Base-by-base conservation (phyloP, 768 basidiomycete genomes). In the Hirschioporus abietinus region DNA sequence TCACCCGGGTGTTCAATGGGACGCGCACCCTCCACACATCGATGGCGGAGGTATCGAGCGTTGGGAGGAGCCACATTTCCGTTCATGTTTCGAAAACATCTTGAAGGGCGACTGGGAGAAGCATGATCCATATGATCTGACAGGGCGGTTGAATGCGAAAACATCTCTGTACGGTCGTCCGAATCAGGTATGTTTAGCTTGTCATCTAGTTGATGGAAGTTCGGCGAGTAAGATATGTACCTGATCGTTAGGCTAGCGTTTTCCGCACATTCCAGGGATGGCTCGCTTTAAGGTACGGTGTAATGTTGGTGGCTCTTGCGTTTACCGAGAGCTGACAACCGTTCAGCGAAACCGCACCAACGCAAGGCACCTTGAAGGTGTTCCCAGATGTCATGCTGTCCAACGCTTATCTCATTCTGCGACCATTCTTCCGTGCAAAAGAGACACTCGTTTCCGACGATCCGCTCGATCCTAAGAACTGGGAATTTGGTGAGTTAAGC, bases 201-300 rank as follows among this genome's bases (percentile, higher is more conserved):
- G 1, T n/a, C 9, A 15, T 8, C 24, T 59, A 9, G 60, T 7
- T 4, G 23, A 61, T 2, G 60, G 82, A 5, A 81, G 78, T 66
- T 86, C 84, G 76, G 83, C 80, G 67, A 64, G 72, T 72, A 4
- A 7, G 7, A 9, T 30, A 63, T 58, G 5, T n/a, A 58, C 70
- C 67, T 64, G 67, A 67, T 65, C 64, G 52, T 1, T 67, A 83
- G 75, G 80, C 83, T 25, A 84, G 74, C 66, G 79, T 85, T 7
- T 85, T 87, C 72, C 78, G 84, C 64, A 86, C 87, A 1, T 92
- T 88, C 78, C 91, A 92, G 71, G 90, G 90, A n/a, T 92, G 90
- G 91, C 74, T 90, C 17, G 82, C 89, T 1, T 79, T 89, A 80
- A 88, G 86, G 87, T 89, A 60, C 3, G 71, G 66, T 64, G 66